Conservation (phyloP, 106 monocot genomes). For the Acanthochlamys bracteata region DNA sequence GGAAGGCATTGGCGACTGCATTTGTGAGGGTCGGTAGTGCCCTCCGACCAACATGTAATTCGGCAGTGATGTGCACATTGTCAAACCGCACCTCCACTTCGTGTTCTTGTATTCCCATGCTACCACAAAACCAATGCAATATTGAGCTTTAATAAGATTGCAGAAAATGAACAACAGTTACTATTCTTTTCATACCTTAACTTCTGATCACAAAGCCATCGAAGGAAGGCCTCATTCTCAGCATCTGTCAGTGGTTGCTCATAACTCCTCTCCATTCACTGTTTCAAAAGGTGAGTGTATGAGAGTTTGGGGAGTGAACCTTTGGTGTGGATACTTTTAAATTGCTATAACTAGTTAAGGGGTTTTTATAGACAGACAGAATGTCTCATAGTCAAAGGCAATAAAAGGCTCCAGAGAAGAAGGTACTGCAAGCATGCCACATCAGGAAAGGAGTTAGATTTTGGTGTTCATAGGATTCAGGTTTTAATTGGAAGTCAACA, state of each 20-base stretch:
- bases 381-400: too few species aligned
- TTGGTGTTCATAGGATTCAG: too few species aligned
- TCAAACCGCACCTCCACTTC: conserved; percentile 33
- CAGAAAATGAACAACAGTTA: neutral
- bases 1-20: conserved; percentile 10
- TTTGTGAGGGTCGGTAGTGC: conserved; percentile 38
- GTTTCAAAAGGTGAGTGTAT: neutral
- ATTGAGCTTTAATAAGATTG: neutral
- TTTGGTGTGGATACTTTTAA: too few species aligned
- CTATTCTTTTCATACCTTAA: neutral
- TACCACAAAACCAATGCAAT: neutral
- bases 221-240: conserved; percentile 11
- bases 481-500: too few species aligned
- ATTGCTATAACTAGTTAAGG: too few species aligned
- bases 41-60: conserved; percentile 12
- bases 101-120: conserved; percentile 6
- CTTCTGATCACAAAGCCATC: conserved; percentile 1
- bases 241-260: neutral
- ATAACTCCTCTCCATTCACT: neutral
- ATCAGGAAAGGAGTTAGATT: too few species aligned
- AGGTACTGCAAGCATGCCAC: too few species aligned
- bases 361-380: too few species aligned
- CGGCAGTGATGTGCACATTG: conserved; percentile 23
- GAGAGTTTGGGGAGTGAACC: too few species aligned
- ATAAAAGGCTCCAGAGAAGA: too few species aligned